phyloP scores from a whole-genome alignment of 2,329 filamentous ascomycete genomes.

The Ascochyta rabiei region DNA sequence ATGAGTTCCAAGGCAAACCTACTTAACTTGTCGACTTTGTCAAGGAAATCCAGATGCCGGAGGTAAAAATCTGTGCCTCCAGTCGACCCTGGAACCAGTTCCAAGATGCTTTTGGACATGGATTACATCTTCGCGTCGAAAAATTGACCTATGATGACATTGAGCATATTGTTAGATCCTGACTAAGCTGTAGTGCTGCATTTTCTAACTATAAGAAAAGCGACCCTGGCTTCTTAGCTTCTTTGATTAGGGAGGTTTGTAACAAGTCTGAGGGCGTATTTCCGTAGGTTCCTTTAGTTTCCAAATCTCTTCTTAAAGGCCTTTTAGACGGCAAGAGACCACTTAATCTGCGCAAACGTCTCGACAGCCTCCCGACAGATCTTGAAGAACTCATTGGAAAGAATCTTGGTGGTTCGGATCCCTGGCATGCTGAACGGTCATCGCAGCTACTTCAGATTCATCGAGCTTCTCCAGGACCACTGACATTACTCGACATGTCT shows the following conservation, averaged over 20 bases:
- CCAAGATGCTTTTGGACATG: slow-evolving; percentile 26
- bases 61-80: slow-evolving; percentile 32
- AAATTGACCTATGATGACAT: slow-evolving; percentile 22
- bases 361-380: slow-evolving; percentile 17
- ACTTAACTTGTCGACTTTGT: slow-evolving; percentile 5
- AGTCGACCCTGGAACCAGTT: slow-evolving; percentile 35
- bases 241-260: slow-evolving; percentile 14
- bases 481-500: slow-evolving; percentile 16
- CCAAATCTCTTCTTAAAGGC: slow-evolving; percentile 8
- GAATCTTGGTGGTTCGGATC: slow-evolving; percentile 15
- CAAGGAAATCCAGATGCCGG: neutral
- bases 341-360: slow-evolving; percentile 5
- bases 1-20: slow-evolving; percentile 9
- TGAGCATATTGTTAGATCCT: neutral
- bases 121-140: slow-evolving; percentile 18
- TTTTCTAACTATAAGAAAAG: too few species aligned
- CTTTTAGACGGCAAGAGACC: slow-evolving; percentile 15
- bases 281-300: slow-evolving; percentile 24
- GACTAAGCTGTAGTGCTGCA: neutral
- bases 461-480: neutral
- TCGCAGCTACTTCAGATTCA: slow-evolving; percentile 21
- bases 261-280: slow-evolving; percentile 22
- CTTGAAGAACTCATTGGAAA: slow-evolving; percentile 22
- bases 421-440: slow-evolving; percentile 6
- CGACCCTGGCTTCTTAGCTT: too few species aligned